phyloP scores from a whole-genome alignment of 129 eudicot genomes.

The Flaveria linearis region DNA sequence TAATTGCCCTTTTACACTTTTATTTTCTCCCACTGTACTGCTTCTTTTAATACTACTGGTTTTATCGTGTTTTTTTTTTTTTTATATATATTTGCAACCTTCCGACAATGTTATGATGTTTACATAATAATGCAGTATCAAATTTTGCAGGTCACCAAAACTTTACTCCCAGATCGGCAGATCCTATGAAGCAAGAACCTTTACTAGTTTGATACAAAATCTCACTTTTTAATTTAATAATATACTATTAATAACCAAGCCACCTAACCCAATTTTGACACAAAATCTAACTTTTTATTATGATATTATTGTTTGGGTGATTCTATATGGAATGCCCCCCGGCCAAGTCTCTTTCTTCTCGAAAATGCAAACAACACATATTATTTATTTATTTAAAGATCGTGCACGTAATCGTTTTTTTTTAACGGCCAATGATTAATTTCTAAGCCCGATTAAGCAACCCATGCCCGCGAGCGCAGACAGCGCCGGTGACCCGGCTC shows the following conservation, averaged over 20 bases:
- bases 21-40: background rate
- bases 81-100: background rate
- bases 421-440: no score
- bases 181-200: constrained; percentile 88
- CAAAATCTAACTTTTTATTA: background rate
- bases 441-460: no score
- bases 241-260: no score
- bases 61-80: no score
- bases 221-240: no score
- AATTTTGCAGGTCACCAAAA: constrained; percentile 54
- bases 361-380: background rate
- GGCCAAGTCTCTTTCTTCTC: constrained; percentile 15
- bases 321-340: background rate
- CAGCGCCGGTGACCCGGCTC: no score
- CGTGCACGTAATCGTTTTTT: no score
- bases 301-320: background rate
- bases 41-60: background rate
- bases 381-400: background rate
- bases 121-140: constrained; percentile 19
- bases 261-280: no score
- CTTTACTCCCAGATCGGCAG: constrained; percentile 63
- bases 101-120: constrained; percentile 2
- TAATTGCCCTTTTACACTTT: background rate
- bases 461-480: no score
- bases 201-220: constrained; percentile 41